These are phyloP conservation scores for Tetrapisispora nanseiensis DNA, from an alignment of 805 yeast genomes.

Conservation along the genomic window DNA sequence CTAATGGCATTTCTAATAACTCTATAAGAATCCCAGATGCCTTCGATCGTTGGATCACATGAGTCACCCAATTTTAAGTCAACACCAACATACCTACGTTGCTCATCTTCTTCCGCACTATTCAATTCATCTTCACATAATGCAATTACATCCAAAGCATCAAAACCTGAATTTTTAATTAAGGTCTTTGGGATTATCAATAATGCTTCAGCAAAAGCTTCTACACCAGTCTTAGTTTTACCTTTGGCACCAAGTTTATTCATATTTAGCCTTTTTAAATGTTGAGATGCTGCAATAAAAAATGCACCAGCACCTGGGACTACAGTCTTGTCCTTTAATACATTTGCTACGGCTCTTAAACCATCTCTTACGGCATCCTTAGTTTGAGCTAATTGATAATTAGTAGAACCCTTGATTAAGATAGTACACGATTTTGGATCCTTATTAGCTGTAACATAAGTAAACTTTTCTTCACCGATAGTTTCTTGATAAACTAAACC, in stretches of 20 bases:
- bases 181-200: conserved; percentile 88
- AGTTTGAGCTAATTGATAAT: conserved; percentile 80
- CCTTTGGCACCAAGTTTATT: conserved; percentile 63
- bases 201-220: conserved; percentile 88
- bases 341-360: conserved; percentile 86
- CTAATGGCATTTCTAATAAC: conserved; percentile 88
- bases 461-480: conserved; percentile 94
- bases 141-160: conserved; percentile 79
- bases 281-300: conserved; percentile 70
- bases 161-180: conserved; percentile 86
- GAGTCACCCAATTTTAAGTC: conserved; percentile 90
- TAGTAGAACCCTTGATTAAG: conserved; percentile 86
- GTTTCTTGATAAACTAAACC: conserved; percentile 88
- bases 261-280: conserved; percentile 41
- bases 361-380: conserved; percentile 98
- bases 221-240: conserved; percentile 78
- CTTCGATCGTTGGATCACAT: conserved; percentile 87
- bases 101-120: conserved; percentile 46
- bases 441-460: conserved; percentile 82
- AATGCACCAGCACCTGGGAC: conserved; percentile 98
- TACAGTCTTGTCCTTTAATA: conserved; percentile 70
- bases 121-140: conserved; percentile 64
- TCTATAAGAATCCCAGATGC: conserved; percentile 93
- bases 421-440: conserved; percentile 89
- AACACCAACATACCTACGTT: conserved; percentile 79